Evolutionary conservation across 2,329 filamentous ascomycete genomes (phyloP), one percentile per base, ranked within the genome.

Genomic region (Fusarium abutilonis): DNA sequence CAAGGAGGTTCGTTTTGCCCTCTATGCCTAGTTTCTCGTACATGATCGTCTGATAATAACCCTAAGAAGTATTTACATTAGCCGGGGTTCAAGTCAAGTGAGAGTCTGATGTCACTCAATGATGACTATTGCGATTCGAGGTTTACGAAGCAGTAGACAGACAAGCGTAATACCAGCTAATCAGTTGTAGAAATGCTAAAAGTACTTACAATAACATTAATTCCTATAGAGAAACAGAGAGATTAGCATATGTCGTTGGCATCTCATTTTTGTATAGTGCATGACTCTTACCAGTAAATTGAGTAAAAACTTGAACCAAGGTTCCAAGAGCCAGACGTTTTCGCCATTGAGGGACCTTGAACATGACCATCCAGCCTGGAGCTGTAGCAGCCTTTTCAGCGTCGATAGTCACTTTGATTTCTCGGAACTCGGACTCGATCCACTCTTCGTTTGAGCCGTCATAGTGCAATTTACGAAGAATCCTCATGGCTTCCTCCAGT

Each of bases 291-390:
- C 65, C 83, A 36, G 80, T 83, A 68, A 88, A 81, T 56, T 70
- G 65, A 3, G 83, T 84, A 61, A 88, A 85, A 9, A 85, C 78
- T 70, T 89, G 85, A n/a, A 87, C 79, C 3, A 83, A 72, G 26
- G 82, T 80, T 28, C 83, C 86, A 58, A 86, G 84, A 70, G 86
- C 74, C 49, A 88, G 77, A 13, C 86, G 77, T 10, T 76, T 85
- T 34, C 86, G 78, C 82, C 83, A 86, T 40, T 80, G 73, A 3
- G 79, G 78, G 4, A 84, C 80, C 13, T 77, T 82, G 66, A 86
- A 85, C 81, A 86, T 86, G 58, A 83, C 75, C 4, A 70, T 66
- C 83, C 83, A 86, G 11, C 81, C 84, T 11, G 66, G 65, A 3
- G 60, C 66, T 9, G 67, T 70, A 2, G 56, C 56, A 1, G 56